Evolutionary conservation across 176 grass and related monocot genomes (phyloP).

Genomic region (Bromus sterilis): DNA sequence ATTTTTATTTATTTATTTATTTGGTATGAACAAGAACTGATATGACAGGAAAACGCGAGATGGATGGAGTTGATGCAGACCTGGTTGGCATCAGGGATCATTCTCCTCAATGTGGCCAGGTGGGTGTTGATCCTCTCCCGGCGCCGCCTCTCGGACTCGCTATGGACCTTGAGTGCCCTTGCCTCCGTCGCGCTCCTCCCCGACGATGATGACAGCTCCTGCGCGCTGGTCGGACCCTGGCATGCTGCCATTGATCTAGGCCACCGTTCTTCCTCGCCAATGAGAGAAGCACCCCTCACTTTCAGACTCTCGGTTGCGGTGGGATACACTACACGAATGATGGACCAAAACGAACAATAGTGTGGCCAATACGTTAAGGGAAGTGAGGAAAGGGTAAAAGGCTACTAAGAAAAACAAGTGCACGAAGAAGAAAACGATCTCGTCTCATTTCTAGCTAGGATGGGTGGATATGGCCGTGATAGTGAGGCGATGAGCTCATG

Average conservation of each 20-base stretch:
- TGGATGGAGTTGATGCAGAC: slow-evolving; percentile 12
- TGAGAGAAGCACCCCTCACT: neutral
- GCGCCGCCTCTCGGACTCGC: slow-evolving; percentile 65
- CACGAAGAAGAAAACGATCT: neutral
- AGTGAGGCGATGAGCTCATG: slow-evolving; percentile 5
- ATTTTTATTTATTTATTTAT: no score
- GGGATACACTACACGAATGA: neutral
- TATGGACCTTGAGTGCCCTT: slow-evolving; percentile 55
- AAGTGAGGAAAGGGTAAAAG: neutral
- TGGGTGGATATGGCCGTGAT: slow-evolving; percentile 14
- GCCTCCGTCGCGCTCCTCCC: slow-evolving; percentile 8
- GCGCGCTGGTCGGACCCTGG: neutral
- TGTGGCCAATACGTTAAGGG: neutral
- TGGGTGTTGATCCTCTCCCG: slow-evolving; percentile 86
- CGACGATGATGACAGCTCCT: neutral
- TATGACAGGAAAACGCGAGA: neutral
- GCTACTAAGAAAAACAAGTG: neutral
- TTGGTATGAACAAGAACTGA: slow-evolving; percentile 2
- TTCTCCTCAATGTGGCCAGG: slow-evolving; percentile 51
- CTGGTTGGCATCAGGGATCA: slow-evolving; percentile 68
- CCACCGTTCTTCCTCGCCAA: neutral
- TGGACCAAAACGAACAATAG: neutral
- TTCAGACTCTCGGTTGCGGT: neutral
- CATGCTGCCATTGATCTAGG: neutral
- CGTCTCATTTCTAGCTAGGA: neutral